A percentile compares a stretch with the other conserved stretches of the same genome.
Conservation (phyloP, 441 rosid genomes). For the Aquilaria agallochum region DNA sequence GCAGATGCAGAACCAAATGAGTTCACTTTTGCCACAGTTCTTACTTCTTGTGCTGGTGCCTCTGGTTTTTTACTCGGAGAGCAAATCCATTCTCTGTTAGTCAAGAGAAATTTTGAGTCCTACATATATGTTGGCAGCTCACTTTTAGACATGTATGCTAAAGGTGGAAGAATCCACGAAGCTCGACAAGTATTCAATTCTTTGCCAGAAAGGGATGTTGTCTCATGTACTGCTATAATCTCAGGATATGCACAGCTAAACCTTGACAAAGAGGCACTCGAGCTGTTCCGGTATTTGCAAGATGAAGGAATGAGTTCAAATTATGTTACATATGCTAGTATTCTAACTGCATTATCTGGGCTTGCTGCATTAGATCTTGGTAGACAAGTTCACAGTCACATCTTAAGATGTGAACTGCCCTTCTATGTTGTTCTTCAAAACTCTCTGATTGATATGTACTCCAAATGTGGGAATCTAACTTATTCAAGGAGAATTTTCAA, state of each 20-base stretch:
- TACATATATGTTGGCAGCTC: conserved; percentile 65
- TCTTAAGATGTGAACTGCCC: conserved; percentile 44
- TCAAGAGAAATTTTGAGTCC: conserved; percentile 43
- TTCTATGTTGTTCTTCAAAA: conserved; percentile 58
- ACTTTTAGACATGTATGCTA: conserved; percentile 74
- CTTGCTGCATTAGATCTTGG: conserved; percentile 64
- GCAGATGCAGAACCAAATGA: conserved; percentile 74
- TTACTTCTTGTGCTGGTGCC: conserved; percentile 56
- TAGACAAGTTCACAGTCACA: conserved; percentile 61
- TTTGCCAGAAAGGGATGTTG: conserved; percentile 75
- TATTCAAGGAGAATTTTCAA: conserved; percentile 50
- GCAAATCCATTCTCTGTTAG: conserved; percentile 52
- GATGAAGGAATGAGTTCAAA: conserved; percentile 57
- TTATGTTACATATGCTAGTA: conserved; percentile 63
- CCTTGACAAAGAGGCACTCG: conserved; percentile 51
- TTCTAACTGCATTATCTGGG: conserved; percentile 65
- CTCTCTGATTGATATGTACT: conserved; percentile 72
- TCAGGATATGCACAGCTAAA: conserved; percentile 67
- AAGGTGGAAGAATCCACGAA: conserved; percentile 61
- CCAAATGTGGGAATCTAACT: conserved; percentile 58
- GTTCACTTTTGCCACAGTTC: conserved; percentile 68
- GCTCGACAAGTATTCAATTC: conserved; percentile 51
- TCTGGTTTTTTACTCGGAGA: conserved; percentile 46
- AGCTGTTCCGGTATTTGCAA: conserved; percentile 45
- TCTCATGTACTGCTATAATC: conserved; percentile 65